Evolutionary conservation across 2,329 filamentous ascomycete species (phyloP).

Genomic region (Colletotrichum eremochloae): DNA sequence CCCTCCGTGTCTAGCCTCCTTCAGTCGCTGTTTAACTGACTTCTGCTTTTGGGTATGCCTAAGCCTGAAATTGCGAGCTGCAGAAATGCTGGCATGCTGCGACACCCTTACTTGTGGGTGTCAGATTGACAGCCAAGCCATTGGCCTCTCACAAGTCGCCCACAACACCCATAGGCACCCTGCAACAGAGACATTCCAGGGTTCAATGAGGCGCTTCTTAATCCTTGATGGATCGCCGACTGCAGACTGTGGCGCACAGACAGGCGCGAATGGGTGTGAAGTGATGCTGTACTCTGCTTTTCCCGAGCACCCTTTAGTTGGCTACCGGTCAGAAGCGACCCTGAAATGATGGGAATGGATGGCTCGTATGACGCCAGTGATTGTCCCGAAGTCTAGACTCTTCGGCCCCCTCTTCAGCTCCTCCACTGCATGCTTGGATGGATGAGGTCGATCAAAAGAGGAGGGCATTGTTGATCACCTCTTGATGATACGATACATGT

Average conservation of each 20-base stretch:
- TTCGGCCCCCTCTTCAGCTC: neutral
- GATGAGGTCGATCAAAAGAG: neutral
- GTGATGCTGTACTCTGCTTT: neutral
- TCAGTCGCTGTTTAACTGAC: neutral
- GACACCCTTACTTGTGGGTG: constrained; percentile 13
- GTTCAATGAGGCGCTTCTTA: constrained; percentile 24
- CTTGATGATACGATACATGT: constrained; percentile 6
- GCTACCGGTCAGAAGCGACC: constrained; percentile 12
- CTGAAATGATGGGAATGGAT: constrained; percentile 18
- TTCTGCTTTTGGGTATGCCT: neutral
- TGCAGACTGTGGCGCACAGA: neutral
- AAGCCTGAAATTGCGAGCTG: constrained; percentile 16
- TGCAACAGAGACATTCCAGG: constrained; percentile 27
- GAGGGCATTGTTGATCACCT: constrained; percentile 10
- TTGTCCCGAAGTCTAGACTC: constrained; percentile 31
- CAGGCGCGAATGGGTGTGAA: constrained; percentile 24
- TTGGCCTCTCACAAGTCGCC: constrained; percentile 1
- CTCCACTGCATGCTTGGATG: neutral
- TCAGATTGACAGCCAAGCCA: constrained; percentile 29
- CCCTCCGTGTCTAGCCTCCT: neutral
- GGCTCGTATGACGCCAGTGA: constrained; percentile 33
- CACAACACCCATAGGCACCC: neutral
- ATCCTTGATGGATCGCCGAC: constrained; percentile 12
- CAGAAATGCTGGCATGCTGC: constrained; percentile 12
- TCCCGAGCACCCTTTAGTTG: neutral